Percentiles rank a stretch among this genome's conserved stretches.
phyloP scores from a whole-genome alignment of 495 filamentous ascomycete genomes.

The Penicillium salamii region DNA sequence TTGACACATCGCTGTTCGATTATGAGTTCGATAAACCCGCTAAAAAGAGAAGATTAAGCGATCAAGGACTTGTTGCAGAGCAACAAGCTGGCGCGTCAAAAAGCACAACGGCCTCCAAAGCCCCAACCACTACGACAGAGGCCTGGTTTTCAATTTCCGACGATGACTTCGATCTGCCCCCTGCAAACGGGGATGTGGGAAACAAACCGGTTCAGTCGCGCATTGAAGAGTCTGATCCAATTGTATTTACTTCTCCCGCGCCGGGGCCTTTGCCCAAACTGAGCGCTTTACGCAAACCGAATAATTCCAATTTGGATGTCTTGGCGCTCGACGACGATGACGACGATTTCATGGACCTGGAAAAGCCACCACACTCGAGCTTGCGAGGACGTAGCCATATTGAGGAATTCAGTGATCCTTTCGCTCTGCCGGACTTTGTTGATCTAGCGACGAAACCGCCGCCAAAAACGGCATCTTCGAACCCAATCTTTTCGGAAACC shows the following conservation, averaged over 20 bases:
- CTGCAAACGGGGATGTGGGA: slow-evolving; percentile 13
- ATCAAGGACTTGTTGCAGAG: slow-evolving; percentile 11
- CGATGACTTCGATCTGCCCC: slow-evolving; percentile 27
- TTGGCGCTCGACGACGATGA: slow-evolving; percentile 42
- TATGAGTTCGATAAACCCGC: slow-evolving; percentile 34
- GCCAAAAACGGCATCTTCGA: slow-evolving; percentile 3
- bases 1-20: slow-evolving; percentile 37
- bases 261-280: slow-evolving; percentile 19
- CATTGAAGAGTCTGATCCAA: slow-evolving; percentile 48
- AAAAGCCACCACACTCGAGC: not conserved
- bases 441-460: slow-evolving; percentile 22
- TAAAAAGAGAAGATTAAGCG: slow-evolving; percentile 43
- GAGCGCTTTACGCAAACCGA: not conserved
- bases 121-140: slow-evolving; percentile 4
- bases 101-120: slow-evolving; percentile 4
- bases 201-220: slow-evolving; percentile 11
- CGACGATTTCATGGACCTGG: slow-evolving; percentile 16
- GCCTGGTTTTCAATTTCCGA: slow-evolving; percentile 37
- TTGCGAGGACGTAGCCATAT: slow-evolving; percentile 26
- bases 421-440: slow-evolving; percentile 27
- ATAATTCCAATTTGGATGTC: slow-evolving; percentile 8
- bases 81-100: not conserved
- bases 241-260: slow-evolving; percentile 52
- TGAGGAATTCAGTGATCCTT: slow-evolving; percentile 40
- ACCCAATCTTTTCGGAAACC: slow-evolving; percentile 29